Evolutionary conservation across 805 yeast species (phyloP).

Genomic region (Spathaspora girioi): DNA sequence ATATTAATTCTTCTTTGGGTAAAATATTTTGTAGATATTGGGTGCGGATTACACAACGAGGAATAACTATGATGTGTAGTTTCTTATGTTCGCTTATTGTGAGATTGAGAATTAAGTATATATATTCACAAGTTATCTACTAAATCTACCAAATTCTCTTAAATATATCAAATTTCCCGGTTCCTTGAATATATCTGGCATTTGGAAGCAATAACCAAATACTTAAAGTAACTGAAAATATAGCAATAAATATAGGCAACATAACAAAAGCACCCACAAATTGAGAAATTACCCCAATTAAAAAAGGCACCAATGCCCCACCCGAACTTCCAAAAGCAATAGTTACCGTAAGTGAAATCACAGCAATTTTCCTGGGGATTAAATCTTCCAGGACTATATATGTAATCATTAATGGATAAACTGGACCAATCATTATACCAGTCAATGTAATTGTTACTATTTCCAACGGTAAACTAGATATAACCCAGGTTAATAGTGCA

Average conservation of each 20-base stretch:
- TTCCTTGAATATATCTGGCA: conserved; percentile 1
- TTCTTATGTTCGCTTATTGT: too few relatives aligned
- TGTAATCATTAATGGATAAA: conserved; percentile 51
- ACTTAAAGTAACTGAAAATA: conserved; percentile 30
- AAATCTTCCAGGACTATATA: conserved; percentile 39
- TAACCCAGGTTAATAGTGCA: conserved; percentile 44
- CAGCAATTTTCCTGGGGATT: conserved; percentile 51
- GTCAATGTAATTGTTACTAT: conserved; percentile 46
- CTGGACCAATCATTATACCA: conserved; percentile 66
- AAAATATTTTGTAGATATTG: too few relatives aligned
- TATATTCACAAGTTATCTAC: too few relatives aligned
- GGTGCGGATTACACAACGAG: too few relatives aligned
- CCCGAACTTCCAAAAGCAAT: conserved; percentile 58
- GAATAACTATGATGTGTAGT: too few relatives aligned
- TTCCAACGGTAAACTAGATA: conserved; percentile 41
- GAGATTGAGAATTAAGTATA: too few relatives aligned
- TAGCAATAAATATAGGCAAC: conserved; percentile 43
- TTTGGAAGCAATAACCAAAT: conserved; percentile 43
- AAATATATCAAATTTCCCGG: not conserved
- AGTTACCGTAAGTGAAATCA: conserved; percentile 46
- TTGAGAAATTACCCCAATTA: conserved; percentile 50
- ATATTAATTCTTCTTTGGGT: too few relatives aligned
- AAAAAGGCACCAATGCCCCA: conserved; percentile 52
- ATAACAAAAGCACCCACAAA: conserved; percentile 45
- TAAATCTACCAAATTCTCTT: conserved; percentile 1